These are phyloP conservation scores for Beauveria varroae DNA, from an alignment of 2,329 filamentous ascomycete genomes.

Conservation along the genomic window DNA sequence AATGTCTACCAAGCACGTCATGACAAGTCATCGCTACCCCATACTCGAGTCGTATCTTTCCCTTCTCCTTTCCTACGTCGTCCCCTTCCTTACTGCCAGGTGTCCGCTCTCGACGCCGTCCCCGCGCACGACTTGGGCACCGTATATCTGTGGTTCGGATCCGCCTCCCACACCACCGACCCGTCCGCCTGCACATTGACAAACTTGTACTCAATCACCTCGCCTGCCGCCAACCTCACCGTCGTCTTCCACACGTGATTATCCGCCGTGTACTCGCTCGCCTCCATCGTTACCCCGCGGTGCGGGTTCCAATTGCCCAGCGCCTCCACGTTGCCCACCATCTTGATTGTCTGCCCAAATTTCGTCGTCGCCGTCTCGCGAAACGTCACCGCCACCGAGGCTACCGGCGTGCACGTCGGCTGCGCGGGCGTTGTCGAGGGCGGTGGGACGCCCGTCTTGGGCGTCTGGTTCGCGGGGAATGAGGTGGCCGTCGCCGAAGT, in stretches of 20 bases:
- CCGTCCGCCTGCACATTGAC: slow-evolving; percentile 51
- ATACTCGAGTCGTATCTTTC: background rate
- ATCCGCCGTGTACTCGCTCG: slow-evolving; percentile 47
- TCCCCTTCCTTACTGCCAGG: slow-evolving; percentile 20
- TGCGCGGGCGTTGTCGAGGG: slow-evolving; percentile 14
- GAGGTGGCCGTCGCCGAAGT: slow-evolving; percentile 36
- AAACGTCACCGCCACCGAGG: slow-evolving; percentile 55
- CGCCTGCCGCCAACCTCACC: slow-evolving; percentile 47
- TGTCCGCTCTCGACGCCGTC: slow-evolving; percentile 20
- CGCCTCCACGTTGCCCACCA: slow-evolving; percentile 50
- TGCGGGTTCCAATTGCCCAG: slow-evolving; percentile 56
- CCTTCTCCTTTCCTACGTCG: background rate
- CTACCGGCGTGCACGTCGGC: slow-evolving; percentile 28
- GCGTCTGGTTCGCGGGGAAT: slow-evolving; percentile 44
- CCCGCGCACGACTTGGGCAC: slow-evolving; percentile 25
- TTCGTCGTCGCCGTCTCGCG: slow-evolving; percentile 48
- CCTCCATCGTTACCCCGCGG: slow-evolving; percentile 48
- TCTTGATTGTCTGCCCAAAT: slow-evolving; percentile 57
- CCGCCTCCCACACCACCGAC: slow-evolving; percentile 55
- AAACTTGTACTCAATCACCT: slow-evolving; percentile 60
- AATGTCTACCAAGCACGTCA: no score
- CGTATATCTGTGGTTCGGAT: slow-evolving; percentile 39
- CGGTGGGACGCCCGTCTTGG: slow-evolving; percentile 24
- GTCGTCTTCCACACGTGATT: slow-evolving; percentile 56
- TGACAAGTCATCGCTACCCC: no score